Evolutionary conservation across 108 stramenopile genomes (phyloP), one percentile per base, ranked within the genome.

Genomic region (Epipyxis sp.): DNA sequence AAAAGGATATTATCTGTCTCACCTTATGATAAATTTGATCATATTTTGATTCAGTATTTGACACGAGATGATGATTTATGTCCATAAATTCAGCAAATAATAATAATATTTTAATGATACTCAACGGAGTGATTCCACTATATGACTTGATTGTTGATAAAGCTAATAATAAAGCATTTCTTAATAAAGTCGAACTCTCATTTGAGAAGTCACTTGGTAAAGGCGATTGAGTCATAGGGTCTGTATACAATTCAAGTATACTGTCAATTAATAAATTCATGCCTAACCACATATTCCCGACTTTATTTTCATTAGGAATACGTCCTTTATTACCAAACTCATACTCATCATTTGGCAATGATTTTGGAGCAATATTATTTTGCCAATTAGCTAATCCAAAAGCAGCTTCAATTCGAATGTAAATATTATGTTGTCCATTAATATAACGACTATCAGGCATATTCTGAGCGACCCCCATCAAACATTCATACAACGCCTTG

Each of bases 351-450:
- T 65, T 37, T 29, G 3, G 30, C 6, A 57, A 27, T 6, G 71
- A 29, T 6, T 13, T 6, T 3, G 71, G 71, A 27, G 71, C 71
- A 74, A 43, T 37, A 13, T 34, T 6, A 42, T 57, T 54, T 57
- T 74, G 71, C 71, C 71, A 74, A 39, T 10, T 3, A 10, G 71
- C 71, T 10, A 74, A 32, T n/a, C 10, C 71, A 57, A 42, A 74
- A 13, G 32, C 35, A 10, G 71, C 71, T 57, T 74, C 71, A 6
- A 25, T 32, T 10, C 71, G 71, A 39, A 74, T 20, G 20, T 13
- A 50, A 50, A 50, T 20, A 50, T 6, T 13, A 50, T 20, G n/a
- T n/a, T n/a, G n/a, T n/a, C n/a, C n/a, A n/a, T n/a, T n/a, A n/a
- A n/a, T n/a, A n/a, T n/a, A n/a, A n/a, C n/a, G n/a, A n/a, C n/a